Conservation (phyloP, 2,329 filamentous ascomycete genomes). For the Tolypocladium nubicola region DNA sequence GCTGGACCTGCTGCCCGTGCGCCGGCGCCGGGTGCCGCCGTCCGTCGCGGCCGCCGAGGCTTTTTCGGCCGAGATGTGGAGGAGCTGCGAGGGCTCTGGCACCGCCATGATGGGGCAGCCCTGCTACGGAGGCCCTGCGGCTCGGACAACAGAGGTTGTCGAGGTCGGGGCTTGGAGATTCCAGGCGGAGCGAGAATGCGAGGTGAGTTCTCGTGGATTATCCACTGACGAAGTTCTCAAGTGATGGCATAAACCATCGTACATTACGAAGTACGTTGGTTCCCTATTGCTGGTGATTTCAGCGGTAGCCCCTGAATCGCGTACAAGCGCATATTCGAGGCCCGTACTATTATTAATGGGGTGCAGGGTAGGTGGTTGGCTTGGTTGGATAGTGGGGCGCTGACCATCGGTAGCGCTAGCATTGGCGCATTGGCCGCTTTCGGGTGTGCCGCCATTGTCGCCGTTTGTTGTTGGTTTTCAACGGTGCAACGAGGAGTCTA, state of each 20-base stretch:
- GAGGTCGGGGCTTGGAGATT: background rate
- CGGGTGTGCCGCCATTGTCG: background rate
- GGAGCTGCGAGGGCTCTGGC: conserved; percentile 40
- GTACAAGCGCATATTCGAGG: background rate
- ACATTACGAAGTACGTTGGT: background rate
- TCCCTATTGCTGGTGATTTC: background rate
- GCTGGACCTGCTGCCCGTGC: conserved; percentile 45
- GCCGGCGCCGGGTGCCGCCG: conserved; percentile 32
- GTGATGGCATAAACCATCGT: background rate
- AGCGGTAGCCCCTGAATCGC: background rate
- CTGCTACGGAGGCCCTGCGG: background rate
- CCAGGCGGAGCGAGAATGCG: background rate
- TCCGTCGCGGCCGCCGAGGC: conserved; percentile 26
- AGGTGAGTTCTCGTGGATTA: background rate
- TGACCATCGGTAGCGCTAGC: background rate
- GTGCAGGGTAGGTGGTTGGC: background rate
- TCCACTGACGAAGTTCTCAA: background rate
- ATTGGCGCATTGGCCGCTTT: background rate
- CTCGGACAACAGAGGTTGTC: background rate
- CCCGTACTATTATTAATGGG: background rate
- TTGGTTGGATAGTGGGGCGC: too few relatives aligned
- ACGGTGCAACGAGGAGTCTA: background rate
- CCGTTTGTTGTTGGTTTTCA: background rate
- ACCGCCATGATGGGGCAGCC: conserved; percentile 28
- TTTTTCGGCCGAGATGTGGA: conserved; percentile 40